phyloP scores from a whole-genome alignment of 1,139 yeast species.

The Hansenula lynferdii region DNA sequence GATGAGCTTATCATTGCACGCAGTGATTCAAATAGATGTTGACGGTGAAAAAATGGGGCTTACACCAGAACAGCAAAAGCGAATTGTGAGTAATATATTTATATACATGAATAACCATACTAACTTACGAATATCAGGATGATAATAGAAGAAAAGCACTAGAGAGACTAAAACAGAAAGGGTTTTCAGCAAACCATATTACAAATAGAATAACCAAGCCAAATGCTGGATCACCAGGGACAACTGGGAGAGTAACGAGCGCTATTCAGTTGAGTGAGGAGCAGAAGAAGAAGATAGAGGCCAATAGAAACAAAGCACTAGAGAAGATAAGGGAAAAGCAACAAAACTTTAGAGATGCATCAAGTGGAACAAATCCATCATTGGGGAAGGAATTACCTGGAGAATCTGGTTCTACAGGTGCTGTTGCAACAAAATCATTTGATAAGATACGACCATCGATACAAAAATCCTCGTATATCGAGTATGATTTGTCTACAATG shows the following conservation, averaged over 20 bases:
- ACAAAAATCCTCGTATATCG: slow-evolving; percentile 71
- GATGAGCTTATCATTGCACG: no score
- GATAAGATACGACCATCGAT: slow-evolving; percentile 31
- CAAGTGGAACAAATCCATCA: slow-evolving; percentile 15
- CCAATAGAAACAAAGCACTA: slow-evolving; percentile 54
- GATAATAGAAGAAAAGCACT: slow-evolving; percentile 56
- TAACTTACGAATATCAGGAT: slow-evolving; percentile 31
- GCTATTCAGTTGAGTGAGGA: slow-evolving; percentile 39
- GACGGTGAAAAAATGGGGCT: no score
- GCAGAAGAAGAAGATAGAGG: slow-evolving; percentile 48
- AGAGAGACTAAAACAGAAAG: slow-evolving; percentile 48
- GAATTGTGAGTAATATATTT: slow-evolving; percentile 21
- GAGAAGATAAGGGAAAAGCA: slow-evolving; percentile 40
- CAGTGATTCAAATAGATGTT: no score
- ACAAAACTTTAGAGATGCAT: slow-evolving; percentile 24
- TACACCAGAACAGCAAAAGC: slow-evolving; percentile 19
- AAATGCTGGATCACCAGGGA: not conserved
- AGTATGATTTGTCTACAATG: slow-evolving; percentile 88
- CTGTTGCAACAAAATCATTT: not conserved
- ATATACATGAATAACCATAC: no score
- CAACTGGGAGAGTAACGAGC: slow-evolving; percentile 17
- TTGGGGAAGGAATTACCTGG: slow-evolving; percentile 1
- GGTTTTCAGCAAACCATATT: slow-evolving; percentile 22
- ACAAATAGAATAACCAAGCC: slow-evolving; percentile 18
- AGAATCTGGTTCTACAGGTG: not conserved